These are phyloP conservation scores for Brassica cretica DNA, from an alignment of 345 rosid genomes.

Conservation along the genomic window DNA sequence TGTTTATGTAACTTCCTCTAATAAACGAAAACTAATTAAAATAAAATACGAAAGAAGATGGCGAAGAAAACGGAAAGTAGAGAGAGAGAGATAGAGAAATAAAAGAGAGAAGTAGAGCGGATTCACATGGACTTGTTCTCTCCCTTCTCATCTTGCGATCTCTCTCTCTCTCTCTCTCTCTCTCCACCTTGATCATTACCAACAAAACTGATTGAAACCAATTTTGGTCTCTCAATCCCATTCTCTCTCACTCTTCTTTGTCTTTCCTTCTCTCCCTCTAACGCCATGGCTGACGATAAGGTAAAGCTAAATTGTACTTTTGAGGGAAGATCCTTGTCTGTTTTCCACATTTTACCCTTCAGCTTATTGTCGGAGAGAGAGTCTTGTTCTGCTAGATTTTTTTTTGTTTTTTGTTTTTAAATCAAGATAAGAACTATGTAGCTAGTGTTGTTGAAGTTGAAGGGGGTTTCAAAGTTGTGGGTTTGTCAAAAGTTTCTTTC, in stretches of 20 bases:
- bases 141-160: slow-evolving; percentile 43
- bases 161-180: slow-evolving; percentile 34
- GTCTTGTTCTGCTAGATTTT: neutral
- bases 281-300: slow-evolving; percentile 77
- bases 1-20: neutral
- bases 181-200: slow-evolving; percentile 44
- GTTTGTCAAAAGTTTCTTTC: neutral
- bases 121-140: slow-evolving; percentile 57
- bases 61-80: slow-evolving; percentile 48
- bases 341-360: slow-evolving; percentile 7
- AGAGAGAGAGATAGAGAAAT: neutral
- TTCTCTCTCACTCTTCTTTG: slow-evolving; percentile 2
- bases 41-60: slow-evolving; percentile 16
- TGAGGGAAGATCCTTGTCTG: neutral
- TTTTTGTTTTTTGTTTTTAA: neutral
- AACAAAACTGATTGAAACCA: slow-evolving; percentile 38
- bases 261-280: slow-evolving; percentile 12
- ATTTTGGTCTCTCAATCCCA: slow-evolving; percentile 26
- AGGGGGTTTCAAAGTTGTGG: slow-evolving; percentile 2
- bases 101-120: slow-evolving; percentile 36
- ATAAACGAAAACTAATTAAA: neutral
- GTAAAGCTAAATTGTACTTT: slow-evolving; percentile 38
- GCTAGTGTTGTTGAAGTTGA: slow-evolving; percentile 11
- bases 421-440: neutral
- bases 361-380: neutral